Percentiles rank a stretch among this genome's conserved stretches.
Conservation (phyloP, 148 eudicot genomes). For the Pharnaceum exiguum region DNA sequence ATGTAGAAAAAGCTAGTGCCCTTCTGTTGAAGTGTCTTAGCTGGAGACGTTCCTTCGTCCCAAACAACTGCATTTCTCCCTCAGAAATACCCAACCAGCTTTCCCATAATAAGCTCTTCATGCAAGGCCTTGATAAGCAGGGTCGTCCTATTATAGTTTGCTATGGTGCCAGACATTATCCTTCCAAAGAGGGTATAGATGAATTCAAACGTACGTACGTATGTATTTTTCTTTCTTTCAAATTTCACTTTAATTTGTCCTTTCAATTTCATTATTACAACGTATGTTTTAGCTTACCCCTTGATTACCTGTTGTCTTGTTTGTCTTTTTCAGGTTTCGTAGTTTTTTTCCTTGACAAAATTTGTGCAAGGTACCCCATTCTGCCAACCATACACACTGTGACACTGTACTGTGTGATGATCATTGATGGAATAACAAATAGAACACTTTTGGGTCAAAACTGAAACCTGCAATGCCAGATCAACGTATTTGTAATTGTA, state of each 20-base stretch:
- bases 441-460: too few species aligned
- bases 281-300: neutral
- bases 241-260: neutral
- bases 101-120: conserved; percentile 43
- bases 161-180: conserved; percentile 45
- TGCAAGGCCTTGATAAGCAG: conserved; percentile 57
- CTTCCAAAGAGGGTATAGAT: conserved; percentile 28
- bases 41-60: conserved; percentile 56
- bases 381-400: too few species aligned
- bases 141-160: conserved; percentile 48
- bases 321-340: conserved; percentile 33
- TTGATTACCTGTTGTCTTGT: neutral
- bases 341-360: conserved; percentile 43
- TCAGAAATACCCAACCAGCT: conserved; percentile 46
- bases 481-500: too few species aligned
- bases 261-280: neutral
- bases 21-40: conserved; percentile 48
- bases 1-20: conserved; percentile 50
- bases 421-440: too few species aligned
- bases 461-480: too few species aligned
- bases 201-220: conserved; percentile 63
- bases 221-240: neutral
- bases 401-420: too few species aligned
- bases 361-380: conserved; percentile 39
- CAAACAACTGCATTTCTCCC: conserved; percentile 48